These are phyloP conservation scores for Eucalyptus caleyi DNA, from an alignment of 345 rosid genomes.

Conservation along the genomic window DNA sequence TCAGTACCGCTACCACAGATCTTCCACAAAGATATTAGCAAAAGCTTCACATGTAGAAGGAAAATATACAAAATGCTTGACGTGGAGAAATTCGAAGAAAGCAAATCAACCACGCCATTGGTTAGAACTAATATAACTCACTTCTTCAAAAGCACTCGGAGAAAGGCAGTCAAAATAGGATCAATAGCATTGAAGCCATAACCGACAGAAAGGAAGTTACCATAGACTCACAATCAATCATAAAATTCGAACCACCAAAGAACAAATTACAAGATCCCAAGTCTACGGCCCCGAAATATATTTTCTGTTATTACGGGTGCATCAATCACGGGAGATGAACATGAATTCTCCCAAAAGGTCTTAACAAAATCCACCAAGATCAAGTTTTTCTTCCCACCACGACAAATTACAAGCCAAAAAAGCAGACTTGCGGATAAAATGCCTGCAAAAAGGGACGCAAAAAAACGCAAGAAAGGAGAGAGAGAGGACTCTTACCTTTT, in stretches of 20 bases:
- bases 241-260: neutral
- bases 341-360: neutral
- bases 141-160: neutral
- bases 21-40: neutral
- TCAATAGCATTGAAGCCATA: neutral
- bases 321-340: neutral
- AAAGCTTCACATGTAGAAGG: neutral
- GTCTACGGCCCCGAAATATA: neutral
- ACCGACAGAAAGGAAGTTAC: neutral
- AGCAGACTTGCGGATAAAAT: neutral
- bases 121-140: neutral
- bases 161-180: neutral
- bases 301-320: neutral
- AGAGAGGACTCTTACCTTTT: neutral
- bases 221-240: neutral
- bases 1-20: neutral
- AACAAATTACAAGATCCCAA: neutral
- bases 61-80: neutral
- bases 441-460: neutral
- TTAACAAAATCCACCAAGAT: neutral
- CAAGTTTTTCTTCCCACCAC: neutral
- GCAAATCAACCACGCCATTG: neutral
- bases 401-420: neutral
- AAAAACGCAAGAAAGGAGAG: neutral
- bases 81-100: neutral